Base-by-base conservation (phyloP, 495 filamentous ascomycete species). In the Hypoxylon rickii region DNA sequence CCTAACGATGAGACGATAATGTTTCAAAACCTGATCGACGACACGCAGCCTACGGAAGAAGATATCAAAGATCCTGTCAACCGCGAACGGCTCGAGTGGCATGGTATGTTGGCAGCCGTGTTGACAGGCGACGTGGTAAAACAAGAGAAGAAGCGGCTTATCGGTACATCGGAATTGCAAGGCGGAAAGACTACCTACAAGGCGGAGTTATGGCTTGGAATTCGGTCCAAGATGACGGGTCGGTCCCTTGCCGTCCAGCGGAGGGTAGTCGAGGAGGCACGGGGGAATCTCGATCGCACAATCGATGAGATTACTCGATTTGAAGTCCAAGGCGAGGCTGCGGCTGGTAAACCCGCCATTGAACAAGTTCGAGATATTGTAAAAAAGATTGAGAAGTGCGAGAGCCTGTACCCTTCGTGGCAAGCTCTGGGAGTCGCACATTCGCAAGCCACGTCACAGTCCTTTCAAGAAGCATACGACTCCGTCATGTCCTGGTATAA, bases 61-160 rank as follows among this genome's bases (percentile, higher is more conserved):
- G 95, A 98, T 68, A 75, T 97, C 26, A 87, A 87, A 74, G 88
- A 95, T 58, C 88, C 89, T 1, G 85, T 83, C 58, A 97, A 94
- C 65, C 83, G 94, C 44, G 94, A 97, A 70, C 79, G 94, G 31
- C 75, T 98, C 20, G 95, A 98, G 72, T 98, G 94, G 94, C 93
- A 98, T 73, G 88, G 89, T 3, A 98, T 98, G 94, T 76, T 98
- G 32, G 90, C 92, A 20, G 92, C 90, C 1, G 94, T 98, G 2
- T 73, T 98, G 58, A 97, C 92, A 29, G 94, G 94, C 44, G 94
- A 98, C 70, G 95, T 98, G 8, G 93, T 98, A 17, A 89, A 89
- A 58, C 94, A 98, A 70, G 94, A 98, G 75, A 98, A 97, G 75
- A 94, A 96, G 66, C 83, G 94, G 22, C 73, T 98, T 59, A 90